A percentile compares a stretch with the other conserved stretches of the same genome.
These are phyloP conservation scores for Apophysomyces trapeziformis DNA, from an alignment of 371 early-diverging fungal genomes.

Conservation along the genomic window DNA sequence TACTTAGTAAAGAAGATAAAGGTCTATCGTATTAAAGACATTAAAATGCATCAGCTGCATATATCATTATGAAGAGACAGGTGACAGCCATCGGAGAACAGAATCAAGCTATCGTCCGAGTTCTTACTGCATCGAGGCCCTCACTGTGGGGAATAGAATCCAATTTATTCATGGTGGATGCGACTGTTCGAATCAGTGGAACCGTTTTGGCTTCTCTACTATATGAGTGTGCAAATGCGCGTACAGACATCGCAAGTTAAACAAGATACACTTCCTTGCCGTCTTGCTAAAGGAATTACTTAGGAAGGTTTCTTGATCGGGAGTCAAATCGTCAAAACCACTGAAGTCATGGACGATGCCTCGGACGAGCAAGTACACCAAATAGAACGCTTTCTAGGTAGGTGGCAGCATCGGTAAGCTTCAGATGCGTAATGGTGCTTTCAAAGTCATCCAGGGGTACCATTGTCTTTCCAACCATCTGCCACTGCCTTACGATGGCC, in stretches of 20 bases:
- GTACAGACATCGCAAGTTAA: slow-evolving; percentile 15
- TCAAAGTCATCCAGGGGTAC: slow-evolving; percentile 19
- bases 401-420: background rate
- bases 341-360: slow-evolving; percentile 14
- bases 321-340: slow-evolving; percentile 10
- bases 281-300: background rate
- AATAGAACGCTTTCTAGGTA: slow-evolving; percentile 16
- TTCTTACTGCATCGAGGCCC: too few relatives aligned
- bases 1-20: too few relatives aligned
- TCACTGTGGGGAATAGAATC: too few relatives aligned
- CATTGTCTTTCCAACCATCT: slow-evolving; percentile 11
- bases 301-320: slow-evolving; percentile 29
- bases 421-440: background rate
- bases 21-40: too few relatives aligned
- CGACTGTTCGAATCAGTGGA: slow-evolving; percentile 21
- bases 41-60: too few relatives aligned
- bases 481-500: slow-evolving; percentile 12
- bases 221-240: slow-evolving; percentile 24
- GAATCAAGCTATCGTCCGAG: too few relatives aligned
- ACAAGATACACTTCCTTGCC: background rate
- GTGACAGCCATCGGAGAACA: too few relatives aligned
- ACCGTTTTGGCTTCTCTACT: slow-evolving; percentile 20
- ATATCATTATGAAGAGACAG: too few relatives aligned
- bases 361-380: slow-evolving; percentile 9
- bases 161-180: slow-evolving; percentile 13